A percentile compares a stretch with the other conserved stretches of the same genome.
These are phyloP conservation scores for Mycoemilia scoparia DNA, from an alignment of 192 early-diverging fungal genomes.

Conservation along the genomic window DNA sequence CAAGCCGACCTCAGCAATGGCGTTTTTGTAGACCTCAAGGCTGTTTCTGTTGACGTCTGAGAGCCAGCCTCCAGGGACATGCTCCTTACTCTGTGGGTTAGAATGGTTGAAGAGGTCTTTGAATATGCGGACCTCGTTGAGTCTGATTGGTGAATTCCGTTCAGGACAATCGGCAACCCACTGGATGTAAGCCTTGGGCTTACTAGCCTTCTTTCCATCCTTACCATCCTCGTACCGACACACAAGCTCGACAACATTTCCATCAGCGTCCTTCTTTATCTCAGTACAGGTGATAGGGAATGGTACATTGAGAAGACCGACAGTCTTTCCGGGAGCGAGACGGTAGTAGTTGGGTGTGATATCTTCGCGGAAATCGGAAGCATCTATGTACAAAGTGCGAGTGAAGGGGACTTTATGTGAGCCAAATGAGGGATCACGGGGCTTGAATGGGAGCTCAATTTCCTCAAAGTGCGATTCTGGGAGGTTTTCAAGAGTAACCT, in stretches of 20 bases:
- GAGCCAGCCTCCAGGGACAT: constrained; percentile 78
- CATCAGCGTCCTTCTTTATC: constrained; percentile 55
- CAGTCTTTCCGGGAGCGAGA: constrained; percentile 80
- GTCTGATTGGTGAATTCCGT: constrained; percentile 61
- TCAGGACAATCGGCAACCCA: constrained; percentile 83
- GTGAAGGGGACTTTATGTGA: constrained; percentile 80
- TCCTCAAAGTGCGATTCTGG: constrained; percentile 64
- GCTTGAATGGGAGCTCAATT: constrained; percentile 75
- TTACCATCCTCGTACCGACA: constrained; percentile 58
- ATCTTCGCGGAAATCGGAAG: constrained; percentile 80
- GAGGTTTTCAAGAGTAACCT: constrained; percentile 78
- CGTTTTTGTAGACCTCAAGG: constrained; percentile 44
- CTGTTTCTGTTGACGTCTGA: constrained; percentile 73
- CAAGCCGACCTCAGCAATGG: constrained; percentile 71
- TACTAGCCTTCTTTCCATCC: constrained; percentile 33
- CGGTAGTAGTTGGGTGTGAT: constrained; percentile 94
- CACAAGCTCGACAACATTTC: constrained; percentile 65
- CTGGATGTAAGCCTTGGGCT: constrained; percentile 97
- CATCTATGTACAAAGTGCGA: constrained; percentile 83
- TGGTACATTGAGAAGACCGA: constrained; percentile 78
- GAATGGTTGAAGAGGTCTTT: constrained; percentile 73
- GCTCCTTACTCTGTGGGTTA: constrained; percentile 63
- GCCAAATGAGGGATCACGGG: constrained; percentile 71
- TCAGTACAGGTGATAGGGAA: constrained; percentile 72
- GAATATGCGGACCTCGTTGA: constrained; percentile 74